These are phyloP conservation scores for Colletotrichum abscissum DNA, from an alignment of 2,329 filamentous ascomycete genomes.

Conservation along the genomic window DNA sequence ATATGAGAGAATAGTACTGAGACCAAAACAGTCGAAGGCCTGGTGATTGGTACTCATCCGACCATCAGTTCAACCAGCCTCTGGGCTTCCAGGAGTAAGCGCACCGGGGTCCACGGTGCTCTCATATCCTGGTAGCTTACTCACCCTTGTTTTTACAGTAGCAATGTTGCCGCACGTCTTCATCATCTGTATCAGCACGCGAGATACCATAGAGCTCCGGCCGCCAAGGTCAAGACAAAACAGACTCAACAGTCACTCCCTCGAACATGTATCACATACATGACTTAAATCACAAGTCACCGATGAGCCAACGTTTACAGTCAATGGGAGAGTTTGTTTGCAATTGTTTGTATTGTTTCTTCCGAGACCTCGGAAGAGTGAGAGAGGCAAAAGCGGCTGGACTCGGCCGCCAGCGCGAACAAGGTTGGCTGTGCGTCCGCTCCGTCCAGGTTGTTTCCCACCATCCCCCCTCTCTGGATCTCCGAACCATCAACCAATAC, in stretches of 20 bases:
- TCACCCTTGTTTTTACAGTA: too few relatives aligned
- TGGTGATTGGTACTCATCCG: neutral
- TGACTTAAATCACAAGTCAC: neutral
- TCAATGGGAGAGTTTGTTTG: neutral
- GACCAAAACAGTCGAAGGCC: neutral
- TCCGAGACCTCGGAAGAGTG: neutral
- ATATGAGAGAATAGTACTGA: neutral
- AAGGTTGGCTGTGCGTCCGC: slow-evolving; percentile 3
- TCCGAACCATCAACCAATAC: slow-evolving; percentile 8
- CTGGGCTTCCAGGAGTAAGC: too few relatives aligned
- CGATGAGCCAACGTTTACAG: neutral
- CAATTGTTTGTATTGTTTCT: slow-evolving; percentile 8
- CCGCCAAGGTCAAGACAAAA: too few relatives aligned
- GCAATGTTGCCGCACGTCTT: too few relatives aligned
- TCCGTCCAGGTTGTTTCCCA: slow-evolving; percentile 9
- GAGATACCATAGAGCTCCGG: too few relatives aligned
- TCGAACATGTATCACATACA: neutral
- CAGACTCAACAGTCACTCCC: neutral
- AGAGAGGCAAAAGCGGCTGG: neutral
- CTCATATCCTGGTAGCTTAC: too few relatives aligned
- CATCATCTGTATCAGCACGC: too few relatives aligned
- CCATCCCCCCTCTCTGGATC: neutral
- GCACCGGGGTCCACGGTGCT: too few relatives aligned
- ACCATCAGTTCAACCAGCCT: too few relatives aligned
- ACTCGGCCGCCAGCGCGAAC: neutral